A percentile compares a stretch with the other conserved stretches of the same genome.
These are phyloP conservation scores for Ampelocalamus luodianensis DNA, from an alignment of 176 grass and related monocot genomes.

Conservation along the genomic window DNA sequence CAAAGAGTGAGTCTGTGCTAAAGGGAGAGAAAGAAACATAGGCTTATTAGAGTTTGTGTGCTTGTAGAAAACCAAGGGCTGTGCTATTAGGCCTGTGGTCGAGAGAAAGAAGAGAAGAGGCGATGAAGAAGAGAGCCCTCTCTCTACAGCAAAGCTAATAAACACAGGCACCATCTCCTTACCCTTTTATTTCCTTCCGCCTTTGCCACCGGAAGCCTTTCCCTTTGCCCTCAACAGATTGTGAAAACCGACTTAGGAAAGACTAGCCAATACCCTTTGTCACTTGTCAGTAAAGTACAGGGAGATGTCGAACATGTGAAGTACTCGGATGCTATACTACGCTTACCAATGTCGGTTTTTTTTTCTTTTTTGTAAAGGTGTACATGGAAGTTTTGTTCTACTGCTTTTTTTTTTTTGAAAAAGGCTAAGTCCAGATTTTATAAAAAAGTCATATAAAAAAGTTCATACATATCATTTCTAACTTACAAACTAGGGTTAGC, in stretches of 20 bases:
- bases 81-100: conserved; percentile 31
- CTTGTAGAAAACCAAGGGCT: conserved; percentile 21
- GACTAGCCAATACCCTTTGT: conserved; percentile 42
- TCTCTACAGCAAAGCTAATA: neutral
- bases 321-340: neutral
- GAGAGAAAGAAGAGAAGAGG: conserved; percentile 2
- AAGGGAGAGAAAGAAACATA: neutral
- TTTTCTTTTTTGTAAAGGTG: conserved; percentile 5
- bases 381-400: neutral
- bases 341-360: neutral
- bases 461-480: too few relatives aligned
- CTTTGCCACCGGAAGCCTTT: conserved; percentile 28
- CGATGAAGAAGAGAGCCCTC: neutral
- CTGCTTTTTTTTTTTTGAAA: neutral
- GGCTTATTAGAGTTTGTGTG: conserved; percentile 24
- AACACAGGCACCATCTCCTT: conserved; percentile 25
- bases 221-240: conserved; percentile 8
- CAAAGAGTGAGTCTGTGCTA: neutral
- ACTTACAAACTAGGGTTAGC: too few relatives aligned
- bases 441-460: too few relatives aligned
- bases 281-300: conserved; percentile 35
- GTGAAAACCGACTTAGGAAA: conserved; percentile 7
- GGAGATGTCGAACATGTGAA: conserved; percentile 38
- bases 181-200: conserved; percentile 21
- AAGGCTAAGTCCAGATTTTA: too few relatives aligned